Evolutionary conservation across 179 eudicot species (phyloP).

Genomic region (Gypsophila paniculata): DNA sequence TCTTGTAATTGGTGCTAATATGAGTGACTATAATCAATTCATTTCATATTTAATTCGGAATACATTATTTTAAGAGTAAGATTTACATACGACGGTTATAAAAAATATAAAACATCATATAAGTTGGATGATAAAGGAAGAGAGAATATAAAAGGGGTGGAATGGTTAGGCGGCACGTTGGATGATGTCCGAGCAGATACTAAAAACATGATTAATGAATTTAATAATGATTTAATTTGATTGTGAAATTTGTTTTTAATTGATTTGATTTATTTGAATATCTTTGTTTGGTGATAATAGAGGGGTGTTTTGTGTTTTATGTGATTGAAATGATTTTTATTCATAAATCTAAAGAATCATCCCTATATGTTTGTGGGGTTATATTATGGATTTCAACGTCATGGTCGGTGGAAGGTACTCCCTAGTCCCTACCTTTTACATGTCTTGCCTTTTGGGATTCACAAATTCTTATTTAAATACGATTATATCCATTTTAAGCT

Average conservation of each 20-base stretch:
- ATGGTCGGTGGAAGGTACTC: constrained; percentile 10
- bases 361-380: background rate
- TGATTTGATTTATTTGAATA: background rate
- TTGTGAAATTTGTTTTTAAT: too few species aligned
- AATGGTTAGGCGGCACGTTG: background rate
- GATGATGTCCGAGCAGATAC: background rate
- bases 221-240: too few species aligned
- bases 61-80: too few species aligned
- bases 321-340: background rate
- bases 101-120: too few species aligned
- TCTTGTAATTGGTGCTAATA: too few species aligned
- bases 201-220: background rate
- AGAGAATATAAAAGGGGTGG: background rate
- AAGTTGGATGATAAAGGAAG: background rate
- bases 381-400: background rate
- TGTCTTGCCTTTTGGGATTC: too few species aligned
- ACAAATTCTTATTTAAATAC: too few species aligned
- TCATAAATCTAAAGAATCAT: background rate
- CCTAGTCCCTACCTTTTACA: background rate
- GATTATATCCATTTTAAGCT: too few species aligned
- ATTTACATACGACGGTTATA: too few species aligned
- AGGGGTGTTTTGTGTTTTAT: too few species aligned
- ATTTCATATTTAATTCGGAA: too few species aligned
- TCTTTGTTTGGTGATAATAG: background rate
- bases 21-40: too few species aligned